Percentiles rank a stretch among this genome's conserved stretches.
These are phyloP conservation scores for Colletotrichum nymphaeae DNA, from an alignment of 2,329 filamentous ascomycete species.

Conservation along the genomic window DNA sequence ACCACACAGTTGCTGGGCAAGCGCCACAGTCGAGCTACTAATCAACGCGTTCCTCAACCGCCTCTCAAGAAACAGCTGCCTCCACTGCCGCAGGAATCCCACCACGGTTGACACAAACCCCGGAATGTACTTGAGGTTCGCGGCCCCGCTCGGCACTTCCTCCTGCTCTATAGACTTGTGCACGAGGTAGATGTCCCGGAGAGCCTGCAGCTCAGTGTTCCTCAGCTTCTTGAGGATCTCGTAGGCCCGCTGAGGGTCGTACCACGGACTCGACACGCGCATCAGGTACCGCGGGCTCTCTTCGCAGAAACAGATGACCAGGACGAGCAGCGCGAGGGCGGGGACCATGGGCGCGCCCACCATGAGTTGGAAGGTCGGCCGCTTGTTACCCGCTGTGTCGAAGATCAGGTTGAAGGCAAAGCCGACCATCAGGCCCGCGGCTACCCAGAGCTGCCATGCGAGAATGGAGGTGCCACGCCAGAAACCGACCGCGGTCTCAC, in stretches of 20 bases:
- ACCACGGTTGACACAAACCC: conserved; percentile 35
- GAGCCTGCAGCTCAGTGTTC: conserved; percentile 54
- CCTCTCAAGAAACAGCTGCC: conserved; percentile 42
- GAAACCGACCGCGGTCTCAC: conserved; percentile 58
- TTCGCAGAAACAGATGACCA: conserved; percentile 49
- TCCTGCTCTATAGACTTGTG: conserved; percentile 46
- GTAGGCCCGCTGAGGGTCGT: conserved; percentile 48
- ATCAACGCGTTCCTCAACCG: conserved; percentile 47
- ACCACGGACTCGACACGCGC: conserved; percentile 47
- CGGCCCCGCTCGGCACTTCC: background rate
- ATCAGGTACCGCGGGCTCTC: conserved; percentile 55
- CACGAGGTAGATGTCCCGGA: conserved; percentile 54
- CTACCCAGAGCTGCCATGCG: conserved; percentile 59
- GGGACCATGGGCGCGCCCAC: conserved; percentile 50
- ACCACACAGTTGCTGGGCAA: conserved; percentile 48
- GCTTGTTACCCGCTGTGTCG: conserved; percentile 32
- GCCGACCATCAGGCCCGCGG: conserved; percentile 50
- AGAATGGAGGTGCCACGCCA: conserved; percentile 61
- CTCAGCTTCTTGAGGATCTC: conserved; percentile 47
- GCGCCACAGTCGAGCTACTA: conserved; percentile 45
- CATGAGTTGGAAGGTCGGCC: conserved; percentile 43
- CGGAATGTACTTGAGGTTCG: background rate
- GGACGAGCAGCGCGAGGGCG: conserved; percentile 45
- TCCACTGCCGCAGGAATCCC: conserved; percentile 43
- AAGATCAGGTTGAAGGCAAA: conserved; percentile 52